phyloP scores from a whole-genome alignment of 345 rosid species.

The Sonneratia alba region DNA sequence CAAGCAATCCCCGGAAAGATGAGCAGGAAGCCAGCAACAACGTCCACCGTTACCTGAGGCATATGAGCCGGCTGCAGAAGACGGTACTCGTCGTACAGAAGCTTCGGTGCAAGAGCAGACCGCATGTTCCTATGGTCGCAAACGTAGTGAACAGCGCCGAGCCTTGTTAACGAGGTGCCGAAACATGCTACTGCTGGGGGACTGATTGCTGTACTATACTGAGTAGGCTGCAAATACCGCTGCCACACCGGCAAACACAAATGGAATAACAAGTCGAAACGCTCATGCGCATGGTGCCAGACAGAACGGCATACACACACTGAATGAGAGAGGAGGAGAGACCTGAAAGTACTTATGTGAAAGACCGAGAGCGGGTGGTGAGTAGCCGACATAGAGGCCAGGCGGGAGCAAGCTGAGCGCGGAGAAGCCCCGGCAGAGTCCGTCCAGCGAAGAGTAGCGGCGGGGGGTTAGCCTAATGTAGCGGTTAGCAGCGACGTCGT shows the following conservation, averaged over 20 bases:
- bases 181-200: not conserved
- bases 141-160: not conserved
- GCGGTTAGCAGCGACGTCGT: constrained; percentile 8
- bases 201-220: constrained; percentile 6
- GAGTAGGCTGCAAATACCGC: constrained; percentile 8
- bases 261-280: not conserved
- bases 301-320: not conserved
- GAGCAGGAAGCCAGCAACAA: not conserved
- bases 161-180: not conserved
- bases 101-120: not conserved
- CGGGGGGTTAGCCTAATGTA: constrained; percentile 8
- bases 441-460: constrained; percentile 10
- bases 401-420: constrained; percentile 4
- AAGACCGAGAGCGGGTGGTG: not conserved
- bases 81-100: not conserved
- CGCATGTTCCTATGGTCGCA: not conserved
- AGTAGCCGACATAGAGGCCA: constrained; percentile 14
- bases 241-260: not conserved
- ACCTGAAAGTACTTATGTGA: constrained; percentile 14
- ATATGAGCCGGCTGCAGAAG: not conserved
- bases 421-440: constrained; percentile 21
- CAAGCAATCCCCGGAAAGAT: not conserved
- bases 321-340: not conserved
- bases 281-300: constrained; percentile 15
- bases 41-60: not conserved